Evolutionary conservation across 129 eudicot genomes (phyloP).

Genomic region (Rutidosis leptorrhynchoides): DNA sequence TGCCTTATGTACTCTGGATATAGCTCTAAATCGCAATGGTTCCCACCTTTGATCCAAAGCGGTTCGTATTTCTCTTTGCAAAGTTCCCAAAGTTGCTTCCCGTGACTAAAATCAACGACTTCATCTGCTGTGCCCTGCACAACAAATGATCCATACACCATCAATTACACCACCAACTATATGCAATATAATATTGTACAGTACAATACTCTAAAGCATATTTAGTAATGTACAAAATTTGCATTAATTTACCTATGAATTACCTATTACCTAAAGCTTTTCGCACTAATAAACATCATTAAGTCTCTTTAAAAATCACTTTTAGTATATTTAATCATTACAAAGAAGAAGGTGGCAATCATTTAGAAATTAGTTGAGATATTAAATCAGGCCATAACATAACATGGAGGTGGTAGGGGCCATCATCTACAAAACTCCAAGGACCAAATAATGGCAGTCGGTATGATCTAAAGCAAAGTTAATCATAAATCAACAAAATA

Average conservation of each 20-base stretch:
- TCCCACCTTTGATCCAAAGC: constrained; percentile 86
- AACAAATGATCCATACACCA: too few relatives aligned
- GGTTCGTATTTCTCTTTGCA: constrained; percentile 94
- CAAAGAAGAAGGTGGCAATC: constrained; percentile 32
- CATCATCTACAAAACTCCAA: constrained; percentile 35
- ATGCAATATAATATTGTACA: too few relatives aligned
- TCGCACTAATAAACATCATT: constrained; percentile 16
- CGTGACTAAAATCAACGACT: constrained; percentile 76
- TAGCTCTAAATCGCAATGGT: constrained; percentile 79
- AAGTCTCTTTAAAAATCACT: constrained; percentile 11
- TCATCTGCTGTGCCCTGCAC: constrained; percentile 90
- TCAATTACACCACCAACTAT: too few relatives aligned
- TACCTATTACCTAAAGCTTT: background rate
- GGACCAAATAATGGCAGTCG: constrained; percentile 25
- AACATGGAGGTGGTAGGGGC: constrained; percentile 39
- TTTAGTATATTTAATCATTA: constrained; percentile 19
- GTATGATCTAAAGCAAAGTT: constrained; percentile 3
- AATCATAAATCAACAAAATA: constrained; percentile 21
- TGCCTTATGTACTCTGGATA: constrained; percentile 83
- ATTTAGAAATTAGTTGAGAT: constrained; percentile 36
- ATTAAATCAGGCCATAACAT: constrained; percentile 39
- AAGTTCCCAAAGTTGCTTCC: constrained; percentile 88
- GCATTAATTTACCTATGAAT: too few relatives aligned
- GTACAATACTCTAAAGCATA: too few relatives aligned
- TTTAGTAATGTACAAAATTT: too few relatives aligned